A percentile compares a stretch with the other conserved stretches of the same genome.
Conservation (phyloP, 768 basidiomycete genomes). For the Daedaleopsis nitida region DNA sequence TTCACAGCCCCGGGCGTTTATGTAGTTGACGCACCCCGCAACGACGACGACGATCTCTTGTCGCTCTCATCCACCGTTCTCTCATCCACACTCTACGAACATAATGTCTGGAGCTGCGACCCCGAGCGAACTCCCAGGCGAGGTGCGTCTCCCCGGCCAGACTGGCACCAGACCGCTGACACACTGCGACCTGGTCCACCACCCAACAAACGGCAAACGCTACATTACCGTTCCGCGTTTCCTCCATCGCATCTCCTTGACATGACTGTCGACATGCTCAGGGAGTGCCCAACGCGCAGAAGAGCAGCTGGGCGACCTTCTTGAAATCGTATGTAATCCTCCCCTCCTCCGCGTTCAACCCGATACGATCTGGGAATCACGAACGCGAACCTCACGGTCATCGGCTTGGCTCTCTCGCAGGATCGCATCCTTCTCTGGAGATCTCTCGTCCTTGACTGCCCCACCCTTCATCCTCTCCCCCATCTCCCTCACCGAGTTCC, state of each 20-base stretch:
- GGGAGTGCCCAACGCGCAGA: slow-evolving; percentile 83
- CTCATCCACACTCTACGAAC: background rate
- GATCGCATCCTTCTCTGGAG: slow-evolving; percentile 85
- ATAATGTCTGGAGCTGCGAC: slow-evolving; percentile 17
- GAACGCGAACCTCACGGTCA: background rate
- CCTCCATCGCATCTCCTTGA: background rate
- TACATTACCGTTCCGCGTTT: background rate
- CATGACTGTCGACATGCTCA: slow-evolving; percentile 21
- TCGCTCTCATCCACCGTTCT: slow-evolving; percentile 1
- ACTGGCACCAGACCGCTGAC: slow-evolving; percentile 8
- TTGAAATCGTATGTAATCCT: slow-evolving; percentile 74
- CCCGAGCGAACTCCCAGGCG: slow-evolving; percentile 19
- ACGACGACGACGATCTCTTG: background rate
- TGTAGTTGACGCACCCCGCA: background rate
- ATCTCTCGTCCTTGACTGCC: slow-evolving; percentile 81
- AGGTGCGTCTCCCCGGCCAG: slow-evolving; percentile 14
- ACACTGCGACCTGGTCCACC: slow-evolving; percentile 12
- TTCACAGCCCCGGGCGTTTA: background rate
- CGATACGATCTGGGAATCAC: background rate
- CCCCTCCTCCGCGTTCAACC: background rate
- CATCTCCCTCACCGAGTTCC: slow-evolving; percentile 89
- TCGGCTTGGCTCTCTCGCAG: slow-evolving; percentile 38
- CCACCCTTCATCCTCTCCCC: slow-evolving; percentile 93
- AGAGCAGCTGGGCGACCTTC: slow-evolving; percentile 87
- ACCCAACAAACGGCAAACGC: background rate